Percentiles rank a stretch among this genome's conserved stretches.
These are phyloP conservation scores for Euptelea pleiosperma DNA, from an alignment of 164 flowering plant genomes.

Conservation along the genomic window DNA sequence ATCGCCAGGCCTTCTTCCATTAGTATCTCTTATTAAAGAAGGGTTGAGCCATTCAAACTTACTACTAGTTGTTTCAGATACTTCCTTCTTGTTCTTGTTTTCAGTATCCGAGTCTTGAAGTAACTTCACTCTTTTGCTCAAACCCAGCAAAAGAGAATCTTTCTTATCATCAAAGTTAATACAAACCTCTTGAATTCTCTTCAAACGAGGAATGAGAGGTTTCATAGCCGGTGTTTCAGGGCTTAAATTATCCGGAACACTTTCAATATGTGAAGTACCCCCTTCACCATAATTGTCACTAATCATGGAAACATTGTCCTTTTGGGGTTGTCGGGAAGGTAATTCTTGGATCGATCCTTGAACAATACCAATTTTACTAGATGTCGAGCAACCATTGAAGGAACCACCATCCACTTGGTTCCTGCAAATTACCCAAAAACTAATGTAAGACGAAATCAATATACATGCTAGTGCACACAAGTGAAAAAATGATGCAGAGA, in stretches of 20 bases:
- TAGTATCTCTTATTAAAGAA: conserved; percentile 66
- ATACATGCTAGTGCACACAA: not conserved
- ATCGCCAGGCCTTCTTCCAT: conserved; percentile 68
- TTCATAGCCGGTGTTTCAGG: conserved; percentile 78
- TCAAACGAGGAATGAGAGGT: conserved; percentile 61
- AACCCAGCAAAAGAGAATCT: conserved; percentile 19
- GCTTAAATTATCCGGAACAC: conserved; percentile 39
- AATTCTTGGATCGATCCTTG: conserved; percentile 17
- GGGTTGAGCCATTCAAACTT: conserved; percentile 94
- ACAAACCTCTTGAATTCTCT: conserved; percentile 60
- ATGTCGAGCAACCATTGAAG: conserved; percentile 12
- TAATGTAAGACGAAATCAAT: not conserved
- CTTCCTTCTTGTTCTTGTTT: conserved; percentile 19
- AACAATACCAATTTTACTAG: conserved; percentile 13
- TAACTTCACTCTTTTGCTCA: conserved; percentile 53
- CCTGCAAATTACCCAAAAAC: conserved; percentile 28
- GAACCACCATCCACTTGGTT: conserved; percentile 20
- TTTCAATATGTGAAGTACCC: conserved; percentile 15
- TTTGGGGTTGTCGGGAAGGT: conserved; percentile 15
- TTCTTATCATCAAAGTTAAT: conserved; percentile 20
- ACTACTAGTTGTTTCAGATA: conserved; percentile 37
- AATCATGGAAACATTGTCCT: conserved; percentile 16
- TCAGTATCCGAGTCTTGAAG: conserved; percentile 28
- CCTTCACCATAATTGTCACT: conserved; percentile 16
- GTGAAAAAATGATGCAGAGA: no score